phyloP scores from a whole-genome alignment of 306 rosid species.

The Begonia fuchsioides region DNA sequence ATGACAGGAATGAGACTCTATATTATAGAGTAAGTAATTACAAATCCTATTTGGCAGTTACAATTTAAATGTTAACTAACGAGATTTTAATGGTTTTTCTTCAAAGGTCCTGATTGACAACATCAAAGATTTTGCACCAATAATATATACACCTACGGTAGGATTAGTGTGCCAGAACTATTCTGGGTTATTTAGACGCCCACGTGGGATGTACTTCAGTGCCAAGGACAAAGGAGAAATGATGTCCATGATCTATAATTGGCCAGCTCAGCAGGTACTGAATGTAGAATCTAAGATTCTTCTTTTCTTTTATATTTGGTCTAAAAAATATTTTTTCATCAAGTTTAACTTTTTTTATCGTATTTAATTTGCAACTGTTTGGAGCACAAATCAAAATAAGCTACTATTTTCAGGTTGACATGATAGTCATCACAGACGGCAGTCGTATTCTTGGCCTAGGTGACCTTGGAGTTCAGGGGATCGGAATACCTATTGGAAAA shows the following conservation, averaged over 20 bases:
- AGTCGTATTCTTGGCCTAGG: slow-evolving; percentile 99
- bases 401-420: slow-evolving; percentile 69
- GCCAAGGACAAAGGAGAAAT: slow-evolving; percentile 98
- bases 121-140: slow-evolving; percentile 82
- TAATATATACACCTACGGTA: slow-evolving; percentile 94
- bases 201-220: slow-evolving; percentile 98
- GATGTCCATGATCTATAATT: slow-evolving; percentile 98
- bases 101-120: slow-evolving; percentile 86
- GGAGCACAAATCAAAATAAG: too few relatives aligned
- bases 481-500: slow-evolving; percentile 94
- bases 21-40: slow-evolving; percentile 68
- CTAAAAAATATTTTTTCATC: too few relatives aligned
- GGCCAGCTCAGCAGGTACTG: slow-evolving; percentile 74
- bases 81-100: background rate
- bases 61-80: slow-evolving; percentile 8
- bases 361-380: too few relatives aligned
- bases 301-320: background rate
- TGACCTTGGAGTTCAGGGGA: slow-evolving; percentile 99
- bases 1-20: slow-evolving; percentile 89
- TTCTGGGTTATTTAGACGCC: slow-evolving; percentile 91
- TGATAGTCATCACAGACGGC: slow-evolving; percentile 97
- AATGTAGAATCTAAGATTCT: slow-evolving; percentile 6
- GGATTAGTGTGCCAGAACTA: slow-evolving; percentile 94
- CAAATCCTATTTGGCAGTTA: slow-evolving; percentile 8
- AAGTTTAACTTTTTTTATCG: too few relatives aligned